Conservation (phyloP, 139 green algal species). For the Micromonas pusilla region DNA sequence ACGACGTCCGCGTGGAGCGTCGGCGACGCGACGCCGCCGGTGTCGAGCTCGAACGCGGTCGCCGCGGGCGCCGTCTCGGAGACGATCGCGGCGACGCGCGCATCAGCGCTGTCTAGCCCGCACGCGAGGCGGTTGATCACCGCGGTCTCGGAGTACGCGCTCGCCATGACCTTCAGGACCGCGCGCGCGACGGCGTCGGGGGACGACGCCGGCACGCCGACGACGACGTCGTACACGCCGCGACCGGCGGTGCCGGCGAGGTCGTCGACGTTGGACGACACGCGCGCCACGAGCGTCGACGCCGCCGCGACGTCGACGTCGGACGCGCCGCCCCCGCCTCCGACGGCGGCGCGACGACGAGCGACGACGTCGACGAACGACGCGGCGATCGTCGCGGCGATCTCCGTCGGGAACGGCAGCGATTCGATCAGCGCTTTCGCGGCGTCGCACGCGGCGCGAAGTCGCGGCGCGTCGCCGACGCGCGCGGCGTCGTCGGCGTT, state of each 20-base stretch:
- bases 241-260: conserved; percentile 72
- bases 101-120: conserved; percentile 54
- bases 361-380: conserved; percentile 48
- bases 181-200: background rate
- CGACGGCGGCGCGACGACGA: conserved; percentile 84
- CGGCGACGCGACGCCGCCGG: no score
- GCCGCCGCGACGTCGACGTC: conserved; percentile 71
- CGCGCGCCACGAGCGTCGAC: conserved; percentile 62
- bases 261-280: conserved; percentile 91
- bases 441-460: conserved; percentile 17
- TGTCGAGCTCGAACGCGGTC: conserved; percentile 42
- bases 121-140: conserved; percentile 63
- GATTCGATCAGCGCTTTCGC: conserved; percentile 11
- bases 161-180: conserved; percentile 77
- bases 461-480: no score
- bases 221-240: conserved; percentile 23
- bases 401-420: conserved; percentile 2
- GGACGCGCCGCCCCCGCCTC: conserved; percentile 80
- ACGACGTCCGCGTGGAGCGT: conserved; percentile 76
- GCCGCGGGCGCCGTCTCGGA: conserved; percentile 50
- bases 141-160: conserved; percentile 74
- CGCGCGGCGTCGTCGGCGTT: no score
- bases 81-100: conserved; percentile 83
- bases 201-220: background rate
- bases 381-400: conserved; percentile 18